phyloP scores from a whole-genome alignment of 2,329 filamentous ascomycete species.

The Aaosphaeria arxii region DNA sequence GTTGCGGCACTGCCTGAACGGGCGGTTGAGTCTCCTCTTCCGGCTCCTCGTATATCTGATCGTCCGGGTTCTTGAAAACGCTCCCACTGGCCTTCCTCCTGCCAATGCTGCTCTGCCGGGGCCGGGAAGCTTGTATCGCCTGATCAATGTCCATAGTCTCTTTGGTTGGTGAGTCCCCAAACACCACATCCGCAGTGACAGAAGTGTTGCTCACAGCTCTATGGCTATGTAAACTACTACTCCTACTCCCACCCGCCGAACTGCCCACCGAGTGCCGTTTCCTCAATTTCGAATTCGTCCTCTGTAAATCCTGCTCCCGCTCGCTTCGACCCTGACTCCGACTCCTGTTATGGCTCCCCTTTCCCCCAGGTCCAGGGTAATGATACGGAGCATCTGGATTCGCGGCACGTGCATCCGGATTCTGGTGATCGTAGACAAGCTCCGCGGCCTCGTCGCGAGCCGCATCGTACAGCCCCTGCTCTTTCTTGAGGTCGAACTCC shows the following conservation, averaged over 20 bases:
- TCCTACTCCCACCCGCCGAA: slow-evolving; percentile 25
- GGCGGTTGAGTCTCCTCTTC: slow-evolving; percentile 46
- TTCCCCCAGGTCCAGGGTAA: slow-evolving; percentile 67
- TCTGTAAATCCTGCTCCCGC: slow-evolving; percentile 29
- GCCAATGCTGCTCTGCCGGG: slow-evolving; percentile 61
- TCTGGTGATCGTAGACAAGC: slow-evolving; percentile 73
- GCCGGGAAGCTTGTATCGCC: slow-evolving; percentile 11
- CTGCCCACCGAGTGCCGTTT: slow-evolving; percentile 38
- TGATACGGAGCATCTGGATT: slow-evolving; percentile 45
- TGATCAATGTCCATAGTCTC: slow-evolving; percentile 7
- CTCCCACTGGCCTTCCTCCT: slow-evolving; percentile 69
- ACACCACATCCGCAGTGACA: slow-evolving; percentile 13
- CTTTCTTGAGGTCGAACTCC: slow-evolving; percentile 66
- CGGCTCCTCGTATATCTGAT: slow-evolving; percentile 88
- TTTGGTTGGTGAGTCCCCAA: slow-evolving; percentile 20
- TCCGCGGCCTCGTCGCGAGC: slow-evolving; percentile 76
- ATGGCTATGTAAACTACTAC: slow-evolving; percentile 38
- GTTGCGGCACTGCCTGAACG: slow-evolving; percentile 25
- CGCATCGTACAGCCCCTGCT: slow-evolving; percentile 62
- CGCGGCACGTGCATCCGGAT: slow-evolving; percentile 64
- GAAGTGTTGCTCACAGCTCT: slow-evolving; percentile 31
- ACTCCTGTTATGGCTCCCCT: slow-evolving; percentile 65
- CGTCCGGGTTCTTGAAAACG: slow-evolving; percentile 66
- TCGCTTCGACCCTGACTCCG: slow-evolving; percentile 37
- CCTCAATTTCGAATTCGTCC: slow-evolving; percentile 28